These are phyloP conservation scores for Candida taoyuanica DNA, from an alignment of 805 yeast species.

Conservation along the genomic window DNA sequence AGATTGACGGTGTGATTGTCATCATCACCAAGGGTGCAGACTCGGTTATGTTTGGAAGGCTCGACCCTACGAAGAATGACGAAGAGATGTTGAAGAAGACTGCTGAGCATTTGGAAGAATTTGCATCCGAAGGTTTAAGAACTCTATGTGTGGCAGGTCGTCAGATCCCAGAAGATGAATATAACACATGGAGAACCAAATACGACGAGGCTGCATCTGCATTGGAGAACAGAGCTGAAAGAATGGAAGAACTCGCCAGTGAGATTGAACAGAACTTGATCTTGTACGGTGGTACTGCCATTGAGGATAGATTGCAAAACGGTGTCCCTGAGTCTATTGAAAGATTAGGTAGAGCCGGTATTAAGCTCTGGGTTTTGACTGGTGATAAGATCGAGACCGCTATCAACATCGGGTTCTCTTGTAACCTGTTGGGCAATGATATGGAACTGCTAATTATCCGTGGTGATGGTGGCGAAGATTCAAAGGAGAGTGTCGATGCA, in stretches of 20 bases:
- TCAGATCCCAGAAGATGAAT: conserved; percentile 58
- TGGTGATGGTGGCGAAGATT: conserved; percentile 37
- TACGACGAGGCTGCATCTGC: conserved; percentile 66
- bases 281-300: conserved; percentile 79
- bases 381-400: conserved; percentile 92
- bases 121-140: conserved; percentile 79
- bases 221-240: conserved; percentile 58
- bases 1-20: conserved; percentile 54
- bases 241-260: conserved; percentile 72
- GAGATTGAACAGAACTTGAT: conserved; percentile 62
- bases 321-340: conserved; percentile 84
- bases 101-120: conserved; percentile 70
- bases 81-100: conserved; percentile 51
- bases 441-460: conserved; percentile 68
- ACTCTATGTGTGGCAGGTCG: conserved; percentile 76
- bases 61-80: conserved; percentile 43
- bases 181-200: conserved; percentile 55
- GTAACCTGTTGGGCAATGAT: conserved; percentile 69
- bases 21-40: conserved; percentile 83
- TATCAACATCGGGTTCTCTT: conserved; percentile 80
- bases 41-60: conserved; percentile 64
- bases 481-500: conserved; percentile 4
- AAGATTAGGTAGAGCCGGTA: conserved; percentile 67
- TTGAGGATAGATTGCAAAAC: conserved; percentile 79
- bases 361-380: conserved; percentile 80